Evolutionary conservation across 495 filamentous ascomycete species (phyloP), one percentile per base, ranked within the genome.

Genomic region (Glarea lozoyensis): DNA sequence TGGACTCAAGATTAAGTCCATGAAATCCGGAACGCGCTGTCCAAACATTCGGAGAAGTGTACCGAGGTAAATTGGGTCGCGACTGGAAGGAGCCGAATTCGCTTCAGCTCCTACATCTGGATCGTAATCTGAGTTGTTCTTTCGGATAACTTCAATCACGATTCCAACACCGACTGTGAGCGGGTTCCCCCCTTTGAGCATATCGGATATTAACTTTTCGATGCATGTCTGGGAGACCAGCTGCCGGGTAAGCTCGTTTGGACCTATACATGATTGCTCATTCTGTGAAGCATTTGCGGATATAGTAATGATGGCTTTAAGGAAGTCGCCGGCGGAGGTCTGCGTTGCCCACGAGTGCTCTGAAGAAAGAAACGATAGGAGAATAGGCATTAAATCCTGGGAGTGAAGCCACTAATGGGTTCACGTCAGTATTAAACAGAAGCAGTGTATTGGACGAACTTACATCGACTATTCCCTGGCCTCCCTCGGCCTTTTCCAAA

Each of bases 101-200:
- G 85, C 78, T 36, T 85, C 82, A 35, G 81, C 70, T 33, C 84
- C 73, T 48, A 84, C 81, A 49, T 97, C 93, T 2, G 88, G 84
- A 52, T 99, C 92, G 55, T 99, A 99, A 61, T 99, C 92, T 0
- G 93, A 97, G 56, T 99, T 99, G 56, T 99, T 99, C 66, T 99
- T 99, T 37, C 92, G 77, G 54, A 99, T 99, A 20, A 99, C 92
- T 60, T 99, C 92, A 50, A 99, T 97, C 10, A 99, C 77, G 49
- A 96, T 95, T 12, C 93, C 92, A 21, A 99, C 92, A 15, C 92
- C 93, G 29, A 97, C 94, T 1, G 92, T 97, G 42, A 99, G 66
- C 3, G 92, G 82, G 52, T 97, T 97, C 30, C 92, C 93, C 20
- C 92, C 92, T 23, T 80, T 76, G 15, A 97, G 78, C 92, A 99